phyloP scores from a whole-genome alignment of 2,329 filamentous ascomycete genomes.

The Penicillium freii region DNA sequence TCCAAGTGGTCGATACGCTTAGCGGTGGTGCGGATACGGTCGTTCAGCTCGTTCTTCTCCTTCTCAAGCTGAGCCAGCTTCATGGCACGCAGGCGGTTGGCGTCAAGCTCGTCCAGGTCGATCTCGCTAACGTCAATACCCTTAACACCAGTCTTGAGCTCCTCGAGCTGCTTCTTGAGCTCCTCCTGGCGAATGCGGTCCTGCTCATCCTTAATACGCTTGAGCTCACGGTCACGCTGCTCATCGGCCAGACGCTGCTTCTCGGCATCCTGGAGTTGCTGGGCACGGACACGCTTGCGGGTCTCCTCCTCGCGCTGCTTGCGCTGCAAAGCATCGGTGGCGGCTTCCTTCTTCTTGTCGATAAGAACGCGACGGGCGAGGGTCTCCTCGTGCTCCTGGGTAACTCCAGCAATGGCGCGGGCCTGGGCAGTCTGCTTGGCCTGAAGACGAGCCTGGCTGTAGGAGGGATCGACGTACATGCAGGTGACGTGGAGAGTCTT shows the following conservation, averaged over 20 bases:
- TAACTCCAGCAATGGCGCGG: constrained; percentile 81
- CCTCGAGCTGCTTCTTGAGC: constrained; percentile 85
- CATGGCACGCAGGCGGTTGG: constrained; percentile 84
- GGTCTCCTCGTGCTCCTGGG: constrained; percentile 83
- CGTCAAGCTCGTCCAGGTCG: constrained; percentile 82
- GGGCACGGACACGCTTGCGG: constrained; percentile 79
- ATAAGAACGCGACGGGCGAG: constrained; percentile 86
- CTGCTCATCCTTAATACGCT: constrained; percentile 79
- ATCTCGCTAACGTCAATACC: constrained; percentile 68
- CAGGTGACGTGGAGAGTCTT: constrained; percentile 90
- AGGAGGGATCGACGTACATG: constrained; percentile 89
- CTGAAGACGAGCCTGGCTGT: constrained; percentile 76
- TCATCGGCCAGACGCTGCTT: constrained; percentile 86
- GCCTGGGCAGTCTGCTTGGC: constrained; percentile 77
- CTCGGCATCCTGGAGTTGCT: constrained; percentile 86
- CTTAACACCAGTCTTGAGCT: constrained; percentile 86
- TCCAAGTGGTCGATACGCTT: constrained; percentile 97
- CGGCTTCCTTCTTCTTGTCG: constrained; percentile 94
- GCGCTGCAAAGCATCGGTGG: constrained; percentile 81
- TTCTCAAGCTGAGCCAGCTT: constrained; percentile 95
- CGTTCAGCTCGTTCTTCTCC: constrained; percentile 94
- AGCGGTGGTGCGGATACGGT: constrained; percentile 84
- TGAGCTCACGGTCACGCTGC: constrained; percentile 84
- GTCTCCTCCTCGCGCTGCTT: constrained; percentile 91
- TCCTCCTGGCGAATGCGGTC: constrained; percentile 90